Conservation (phyloP, 352 stramenopile genomes). For the Phytophthora syringae region DNA sequence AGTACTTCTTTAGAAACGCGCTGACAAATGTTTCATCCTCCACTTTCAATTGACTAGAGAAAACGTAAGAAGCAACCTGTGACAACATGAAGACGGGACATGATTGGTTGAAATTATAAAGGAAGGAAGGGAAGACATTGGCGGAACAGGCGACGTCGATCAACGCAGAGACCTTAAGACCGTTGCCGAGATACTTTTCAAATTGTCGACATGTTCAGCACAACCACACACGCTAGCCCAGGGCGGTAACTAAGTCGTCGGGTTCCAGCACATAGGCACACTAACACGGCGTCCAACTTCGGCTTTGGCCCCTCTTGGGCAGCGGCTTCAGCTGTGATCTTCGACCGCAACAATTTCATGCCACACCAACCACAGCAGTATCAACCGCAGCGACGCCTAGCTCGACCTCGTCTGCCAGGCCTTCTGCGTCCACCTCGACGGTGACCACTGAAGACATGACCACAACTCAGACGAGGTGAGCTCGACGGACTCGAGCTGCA, state of each 20-base stretch:
- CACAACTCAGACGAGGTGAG: constrained; percentile 52
- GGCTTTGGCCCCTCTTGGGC: constrained; percentile 24
- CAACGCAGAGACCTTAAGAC: too few relatives aligned
- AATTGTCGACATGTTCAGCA: too few relatives aligned
- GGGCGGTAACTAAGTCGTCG: constrained; percentile 31
- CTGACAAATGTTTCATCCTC: too few relatives aligned
- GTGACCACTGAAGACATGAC: constrained; percentile 25
- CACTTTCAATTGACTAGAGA: too few relatives aligned
- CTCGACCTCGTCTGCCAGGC: constrained; percentile 14
- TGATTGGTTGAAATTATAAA: too few relatives aligned
- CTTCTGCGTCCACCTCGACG: constrained; percentile 21
- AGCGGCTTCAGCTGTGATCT: constrained; percentile 31
- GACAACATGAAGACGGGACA: too few relatives aligned
- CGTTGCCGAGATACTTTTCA: too few relatives aligned
- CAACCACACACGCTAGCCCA: too few relatives aligned
- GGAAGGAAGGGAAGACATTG: too few relatives aligned
- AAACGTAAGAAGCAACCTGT: too few relatives aligned
- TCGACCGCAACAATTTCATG: neutral
- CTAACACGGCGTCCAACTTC: constrained; percentile 17
- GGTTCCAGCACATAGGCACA: constrained; percentile 7
- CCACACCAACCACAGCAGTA: constrained; percentile 15
- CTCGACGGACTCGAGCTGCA: constrained; percentile 50
- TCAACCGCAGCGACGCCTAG: constrained; percentile 17
- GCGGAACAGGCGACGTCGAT: too few relatives aligned
- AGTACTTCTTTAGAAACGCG: too few relatives aligned